These are phyloP conservation scores for Neonothopanus nambi DNA, from an alignment of 1,284 basidiomycete species.

Conservation along the genomic window DNA sequence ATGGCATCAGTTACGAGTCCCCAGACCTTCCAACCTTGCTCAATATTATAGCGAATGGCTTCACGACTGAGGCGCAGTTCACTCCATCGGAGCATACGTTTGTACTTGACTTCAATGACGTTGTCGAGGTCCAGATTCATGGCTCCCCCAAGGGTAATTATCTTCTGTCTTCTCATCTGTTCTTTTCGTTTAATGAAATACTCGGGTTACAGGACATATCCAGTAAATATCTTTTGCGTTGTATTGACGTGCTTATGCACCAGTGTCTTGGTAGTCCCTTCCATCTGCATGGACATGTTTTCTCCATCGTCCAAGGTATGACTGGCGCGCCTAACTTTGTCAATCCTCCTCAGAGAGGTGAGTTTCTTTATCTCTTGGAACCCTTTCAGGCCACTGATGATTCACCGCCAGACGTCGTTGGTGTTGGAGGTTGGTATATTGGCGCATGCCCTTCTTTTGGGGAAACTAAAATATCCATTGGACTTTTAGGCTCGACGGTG, in stretches of 20 bases:
- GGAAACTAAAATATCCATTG: neutral
- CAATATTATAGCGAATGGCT: slow-evolving; percentile 28
- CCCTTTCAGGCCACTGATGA: slow-evolving; percentile 27
- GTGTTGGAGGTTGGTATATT: slow-evolving; percentile 26
- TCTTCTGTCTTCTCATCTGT: slow-evolving; percentile 15
- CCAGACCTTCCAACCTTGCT: slow-evolving; percentile 28
- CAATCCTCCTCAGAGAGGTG: no score
- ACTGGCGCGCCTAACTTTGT: no score
- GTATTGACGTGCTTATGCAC: slow-evolving; percentile 12
- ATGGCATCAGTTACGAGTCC: slow-evolving; percentile 28
- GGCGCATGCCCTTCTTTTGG: slow-evolving; percentile 4
- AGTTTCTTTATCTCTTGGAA: slow-evolving; percentile 25
- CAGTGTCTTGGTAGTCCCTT: slow-evolving; percentile 30
- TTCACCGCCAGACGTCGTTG: no score
- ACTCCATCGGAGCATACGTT: slow-evolving; percentile 31
- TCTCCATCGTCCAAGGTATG: no score
- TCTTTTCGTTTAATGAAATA: slow-evolving; percentile 10
- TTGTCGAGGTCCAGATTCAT: slow-evolving; percentile 25
- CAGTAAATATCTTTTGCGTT: slow-evolving; percentile 7
- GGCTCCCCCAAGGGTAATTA: no score
- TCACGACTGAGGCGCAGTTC: slow-evolving; percentile 23
- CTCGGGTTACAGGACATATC: neutral
- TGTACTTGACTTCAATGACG: slow-evolving; percentile 24
- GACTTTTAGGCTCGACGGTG: slow-evolving; percentile 20
- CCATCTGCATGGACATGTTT: slow-evolving; percentile 20